Percentiles rank a stretch among this genome's conserved stretches.
Evolutionary conservation across 108 stramenopile genomes (phyloP).

Genomic region (Pseudonitzschia multiseries): DNA sequence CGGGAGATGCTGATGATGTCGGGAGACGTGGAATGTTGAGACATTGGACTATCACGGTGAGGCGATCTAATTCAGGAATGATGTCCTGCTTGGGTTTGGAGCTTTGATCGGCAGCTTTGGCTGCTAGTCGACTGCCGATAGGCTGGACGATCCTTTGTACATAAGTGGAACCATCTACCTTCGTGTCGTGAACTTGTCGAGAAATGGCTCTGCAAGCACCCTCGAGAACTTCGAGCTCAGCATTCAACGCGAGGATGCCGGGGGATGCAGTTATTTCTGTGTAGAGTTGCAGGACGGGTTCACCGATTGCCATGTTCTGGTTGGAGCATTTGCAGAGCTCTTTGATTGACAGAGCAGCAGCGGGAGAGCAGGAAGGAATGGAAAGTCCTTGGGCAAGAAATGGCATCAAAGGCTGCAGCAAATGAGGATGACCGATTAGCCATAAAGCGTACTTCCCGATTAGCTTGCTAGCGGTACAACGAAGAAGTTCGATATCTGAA

Average conservation of each 20-base stretch:
- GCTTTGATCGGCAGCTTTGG: conserved; percentile 33
- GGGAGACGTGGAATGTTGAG: conserved; percentile 22
- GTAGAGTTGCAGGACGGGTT: conserved; percentile 82
- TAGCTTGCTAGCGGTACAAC: conserved; percentile 69
- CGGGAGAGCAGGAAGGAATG: conserved; percentile 65
- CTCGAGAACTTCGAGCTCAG: conserved; percentile 89
- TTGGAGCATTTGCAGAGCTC: conserved; percentile 78
- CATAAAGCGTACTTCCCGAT: conserved; percentile 89
- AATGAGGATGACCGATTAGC: conserved; percentile 71
- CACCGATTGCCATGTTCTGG: conserved; percentile 60
- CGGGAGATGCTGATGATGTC: conserved; percentile 38
- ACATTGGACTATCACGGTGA: conserved; percentile 72
- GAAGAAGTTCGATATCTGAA: conserved; percentile 52
- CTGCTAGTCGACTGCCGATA: conserved; percentile 65
- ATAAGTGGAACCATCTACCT: conserved; percentile 33
- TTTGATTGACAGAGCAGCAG: conserved; percentile 85
- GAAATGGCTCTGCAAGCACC: conserved; percentile 84
- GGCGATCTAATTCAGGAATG: conserved; percentile 78
- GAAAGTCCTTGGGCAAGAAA: conserved; percentile 84
- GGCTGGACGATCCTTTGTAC: conserved; percentile 77
- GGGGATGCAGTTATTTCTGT: conserved; percentile 60
- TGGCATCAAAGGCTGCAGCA: conserved; percentile 74
- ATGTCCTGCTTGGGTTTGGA: conserved; percentile 47
- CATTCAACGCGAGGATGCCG: conserved; percentile 61
- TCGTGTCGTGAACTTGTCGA: conserved; percentile 43